Evolutionary conservation across 257 asterid genomes (phyloP), one percentile per base, ranked within the genome.

Genomic region (Capsicum pubescens): DNA sequence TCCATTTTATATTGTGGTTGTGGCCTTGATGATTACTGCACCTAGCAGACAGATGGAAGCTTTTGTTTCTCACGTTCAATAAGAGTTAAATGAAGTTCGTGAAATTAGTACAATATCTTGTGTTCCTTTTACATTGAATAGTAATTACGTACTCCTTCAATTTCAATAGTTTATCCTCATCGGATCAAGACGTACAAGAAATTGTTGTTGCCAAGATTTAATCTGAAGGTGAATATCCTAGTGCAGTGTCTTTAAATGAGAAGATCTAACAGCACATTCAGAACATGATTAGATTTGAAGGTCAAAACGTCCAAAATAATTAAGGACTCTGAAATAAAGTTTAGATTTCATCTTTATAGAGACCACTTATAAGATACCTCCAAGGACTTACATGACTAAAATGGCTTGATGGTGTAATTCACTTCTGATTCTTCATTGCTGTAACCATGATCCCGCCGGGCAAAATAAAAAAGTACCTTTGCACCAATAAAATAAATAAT

Each of bases 1-100:
- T 69, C 32, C 78, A 39, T 69, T 69, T 68, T 1, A 39, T 26
- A 68, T 68, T 69, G 78, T 69, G 55, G 78, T 42, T 69, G 54
- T 14, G 76, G 15, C 55, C 55, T 39, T 69, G 78, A 69, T 39
- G 78, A 69, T 69, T 69, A 69, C 16, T 39, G 54, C 8, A 69
- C 39, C 50, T 13, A 36, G 76, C n/a, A 67, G 19, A 67, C 32
- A 67, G 50, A 67, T 14, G 42, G 42, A 39, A 39, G 42, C 42
- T 39, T 39, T 39, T 39, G 42, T 39, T 39, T 39, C 42, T 42
- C 16, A 9, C 11, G 78, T 42, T 70, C 78, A 70, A 70, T 39
- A 36, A 68, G 32, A 68, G 26, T 68, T 12, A 32, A 32, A 32
- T 36, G 32, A 69, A 15, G 56, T 69, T 39, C 32, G 48, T 39